Evolutionary conservation across 108 stramenopile genomes (phyloP).

Genomic region (Pseudonitzschia pungens): DNA sequence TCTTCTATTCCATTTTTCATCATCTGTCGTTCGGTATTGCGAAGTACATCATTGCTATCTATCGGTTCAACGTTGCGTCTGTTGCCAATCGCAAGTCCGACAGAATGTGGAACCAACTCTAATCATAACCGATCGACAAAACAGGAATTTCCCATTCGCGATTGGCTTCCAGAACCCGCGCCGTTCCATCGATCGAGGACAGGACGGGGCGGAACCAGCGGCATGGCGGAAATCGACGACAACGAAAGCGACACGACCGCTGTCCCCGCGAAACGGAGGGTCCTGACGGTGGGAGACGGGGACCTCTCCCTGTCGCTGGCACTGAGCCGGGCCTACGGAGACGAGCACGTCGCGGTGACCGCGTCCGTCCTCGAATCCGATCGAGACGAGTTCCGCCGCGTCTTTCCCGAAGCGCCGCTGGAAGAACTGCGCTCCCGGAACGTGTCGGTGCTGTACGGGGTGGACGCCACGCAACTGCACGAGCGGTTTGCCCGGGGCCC

Average conservation of each 20-base stretch:
- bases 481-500: not conserved
- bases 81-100: too few species aligned
- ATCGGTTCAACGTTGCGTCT: too few species aligned
- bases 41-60: too few species aligned
- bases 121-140: too few species aligned
- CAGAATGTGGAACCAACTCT: too few species aligned
- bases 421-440: slow-evolving; percentile 39
- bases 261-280: not conserved
- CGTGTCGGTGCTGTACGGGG: slow-evolving; percentile 43
- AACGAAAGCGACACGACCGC: not conserved
- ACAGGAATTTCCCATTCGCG: too few species aligned
- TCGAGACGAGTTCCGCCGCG: slow-evolving; percentile 22
- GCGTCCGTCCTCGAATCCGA: slow-evolving; percentile 50
- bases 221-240: too few species aligned
- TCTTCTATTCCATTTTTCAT: too few species aligned
- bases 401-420: slow-evolving; percentile 41
- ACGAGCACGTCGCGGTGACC: slow-evolving; percentile 34
- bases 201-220: too few species aligned
- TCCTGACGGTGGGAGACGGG: slow-evolving; percentile 71
- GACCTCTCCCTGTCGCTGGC: slow-evolving; percentile 68
- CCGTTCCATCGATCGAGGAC: too few species aligned
- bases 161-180: too few species aligned
- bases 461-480: slow-evolving; percentile 64
- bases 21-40: too few species aligned
- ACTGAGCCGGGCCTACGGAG: slow-evolving; percentile 54